These are phyloP conservation scores for Salinomyces thailandicus DNA, from an alignment of 2,329 filamentous ascomycete genomes.

Conservation along the genomic window DNA sequence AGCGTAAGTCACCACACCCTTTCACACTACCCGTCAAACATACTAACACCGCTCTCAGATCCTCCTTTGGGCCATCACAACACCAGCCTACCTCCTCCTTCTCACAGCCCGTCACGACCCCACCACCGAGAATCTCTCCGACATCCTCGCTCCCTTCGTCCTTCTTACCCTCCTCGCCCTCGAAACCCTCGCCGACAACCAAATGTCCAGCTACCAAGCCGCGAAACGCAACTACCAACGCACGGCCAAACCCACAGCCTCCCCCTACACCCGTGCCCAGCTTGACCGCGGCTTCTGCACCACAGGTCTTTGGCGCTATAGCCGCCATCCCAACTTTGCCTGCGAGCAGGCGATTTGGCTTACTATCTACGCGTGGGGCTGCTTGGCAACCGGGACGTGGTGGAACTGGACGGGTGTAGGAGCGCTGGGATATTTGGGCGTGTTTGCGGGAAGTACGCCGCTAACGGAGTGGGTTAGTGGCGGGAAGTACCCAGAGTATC, in stretches of 20 bases:
- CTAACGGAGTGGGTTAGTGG: slow-evolving; percentile 75
- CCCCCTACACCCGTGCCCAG: slow-evolving; percentile 49
- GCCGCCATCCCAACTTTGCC: slow-evolving; percentile 88
- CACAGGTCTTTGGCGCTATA: slow-evolving; percentile 75
- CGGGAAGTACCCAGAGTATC: slow-evolving; percentile 81
- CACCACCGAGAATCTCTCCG: slow-evolving; percentile 36
- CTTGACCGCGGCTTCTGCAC: slow-evolving; percentile 85
- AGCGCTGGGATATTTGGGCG: slow-evolving; percentile 55
- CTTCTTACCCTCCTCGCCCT: slow-evolving; percentile 50
- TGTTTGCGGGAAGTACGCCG: slow-evolving; percentile 84
- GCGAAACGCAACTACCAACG: slow-evolving; percentile 69
- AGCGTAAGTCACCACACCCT: slow-evolving; percentile 31
- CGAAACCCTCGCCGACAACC: slow-evolving; percentile 76
- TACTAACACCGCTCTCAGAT: slow-evolving; percentile 35
- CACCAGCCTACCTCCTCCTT: slow-evolving; percentile 75
- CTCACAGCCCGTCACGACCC: slow-evolving; percentile 51
- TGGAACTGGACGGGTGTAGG: slow-evolving; percentile 74
- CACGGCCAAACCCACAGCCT: slow-evolving; percentile 53
- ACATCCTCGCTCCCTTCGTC: slow-evolving; percentile 45
- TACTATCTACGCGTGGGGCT: slow-evolving; percentile 77
- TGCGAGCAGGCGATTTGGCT: slow-evolving; percentile 90
- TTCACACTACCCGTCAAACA: background rate
- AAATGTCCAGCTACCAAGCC: slow-evolving; percentile 82
- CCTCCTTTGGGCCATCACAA: slow-evolving; percentile 66
- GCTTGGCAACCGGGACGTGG: slow-evolving; percentile 57